A percentile compares a stretch with the other conserved stretches of the same genome.
Conservation (phyloP, 331 rosid species). For the Dryas integrifolia region DNA sequence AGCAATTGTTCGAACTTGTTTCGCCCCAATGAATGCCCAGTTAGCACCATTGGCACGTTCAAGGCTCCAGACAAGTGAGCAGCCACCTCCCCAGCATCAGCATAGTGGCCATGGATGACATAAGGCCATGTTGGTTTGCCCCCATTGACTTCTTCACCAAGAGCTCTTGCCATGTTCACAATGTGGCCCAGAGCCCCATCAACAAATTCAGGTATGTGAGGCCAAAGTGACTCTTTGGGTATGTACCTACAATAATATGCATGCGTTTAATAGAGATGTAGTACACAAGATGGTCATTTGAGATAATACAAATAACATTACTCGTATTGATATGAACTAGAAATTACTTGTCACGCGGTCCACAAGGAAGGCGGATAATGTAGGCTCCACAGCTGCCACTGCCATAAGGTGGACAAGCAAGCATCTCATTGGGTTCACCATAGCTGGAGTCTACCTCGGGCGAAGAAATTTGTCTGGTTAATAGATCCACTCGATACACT, state of each 20-base stretch:
- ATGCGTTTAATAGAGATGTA: no score
- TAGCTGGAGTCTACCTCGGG: constrained; percentile 66
- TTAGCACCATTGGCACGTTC: constrained; percentile 56
- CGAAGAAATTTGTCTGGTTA: constrained; percentile 69
- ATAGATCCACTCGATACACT: constrained; percentile 67
- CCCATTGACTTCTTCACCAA: constrained; percentile 45
- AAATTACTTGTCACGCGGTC: constrained; percentile 54
- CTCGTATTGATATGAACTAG: no score
- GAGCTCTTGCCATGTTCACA: constrained; percentile 51
- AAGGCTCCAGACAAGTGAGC: constrained; percentile 47
- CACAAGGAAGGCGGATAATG: constrained; percentile 73
- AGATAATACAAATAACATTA: no score
- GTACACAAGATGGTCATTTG: no score
- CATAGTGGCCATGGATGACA: constrained; percentile 59
- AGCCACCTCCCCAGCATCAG: constrained; percentile 53
- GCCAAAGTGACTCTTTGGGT: constrained; percentile 60
- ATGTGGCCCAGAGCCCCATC: constrained; percentile 55
- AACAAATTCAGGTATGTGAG: constrained; percentile 51
- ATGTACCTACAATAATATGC: constrained; percentile 31
- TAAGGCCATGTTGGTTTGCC: constrained; percentile 56
- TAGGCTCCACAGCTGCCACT: constrained; percentile 73
- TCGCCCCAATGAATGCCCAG: constrained; percentile 58
- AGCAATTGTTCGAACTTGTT: constrained; percentile 56
- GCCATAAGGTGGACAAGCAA: constrained; percentile 60
- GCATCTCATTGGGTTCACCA: constrained; percentile 81